These are phyloP conservation scores for Trichophyton rubrum DNA, from an alignment of 2,329 filamentous ascomycete species.

Conservation along the genomic window DNA sequence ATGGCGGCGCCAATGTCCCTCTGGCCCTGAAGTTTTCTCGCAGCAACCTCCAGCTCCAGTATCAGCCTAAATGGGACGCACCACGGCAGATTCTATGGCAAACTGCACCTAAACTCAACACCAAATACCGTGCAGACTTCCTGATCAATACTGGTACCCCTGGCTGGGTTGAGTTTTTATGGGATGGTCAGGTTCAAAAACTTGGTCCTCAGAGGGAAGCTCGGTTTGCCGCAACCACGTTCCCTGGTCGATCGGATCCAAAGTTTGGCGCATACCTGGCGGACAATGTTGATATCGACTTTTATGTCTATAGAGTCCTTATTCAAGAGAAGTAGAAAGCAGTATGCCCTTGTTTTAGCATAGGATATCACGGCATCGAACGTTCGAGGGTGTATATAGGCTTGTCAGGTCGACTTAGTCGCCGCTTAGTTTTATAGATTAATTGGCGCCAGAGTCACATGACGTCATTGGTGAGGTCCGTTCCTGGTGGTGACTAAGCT, in stretches of 20 bases:
- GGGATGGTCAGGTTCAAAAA: conserved; percentile 8
- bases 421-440: neutral
- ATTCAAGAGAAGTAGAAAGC: conserved; percentile 7
- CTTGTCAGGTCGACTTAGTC: neutral
- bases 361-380: neutral
- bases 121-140: conserved; percentile 7
- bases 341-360: neutral
- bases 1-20: conserved; percentile 10
- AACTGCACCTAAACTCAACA: conserved; percentile 1
- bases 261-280: conserved; percentile 12
- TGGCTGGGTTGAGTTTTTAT: conserved; percentile 9
- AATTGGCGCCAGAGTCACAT: neutral
- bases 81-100: conserved; percentile 10
- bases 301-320: conserved; percentile 8
- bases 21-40: conserved; percentile 9
- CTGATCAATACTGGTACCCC: conserved; percentile 8
- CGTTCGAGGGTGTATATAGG: too few species aligned
- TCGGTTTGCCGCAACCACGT: conserved; percentile 9
- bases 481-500: neutral
- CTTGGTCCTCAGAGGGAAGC: conserved; percentile 7
- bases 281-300: conserved; percentile 7
- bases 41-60: conserved; percentile 11
- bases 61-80: conserved; percentile 9
- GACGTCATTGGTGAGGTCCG: neutral
- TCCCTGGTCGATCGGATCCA: conserved; percentile 10